Evolutionary conservation across 805 yeast species (phyloP).

Genomic region (Monosporozyma yasuniensis): DNA sequence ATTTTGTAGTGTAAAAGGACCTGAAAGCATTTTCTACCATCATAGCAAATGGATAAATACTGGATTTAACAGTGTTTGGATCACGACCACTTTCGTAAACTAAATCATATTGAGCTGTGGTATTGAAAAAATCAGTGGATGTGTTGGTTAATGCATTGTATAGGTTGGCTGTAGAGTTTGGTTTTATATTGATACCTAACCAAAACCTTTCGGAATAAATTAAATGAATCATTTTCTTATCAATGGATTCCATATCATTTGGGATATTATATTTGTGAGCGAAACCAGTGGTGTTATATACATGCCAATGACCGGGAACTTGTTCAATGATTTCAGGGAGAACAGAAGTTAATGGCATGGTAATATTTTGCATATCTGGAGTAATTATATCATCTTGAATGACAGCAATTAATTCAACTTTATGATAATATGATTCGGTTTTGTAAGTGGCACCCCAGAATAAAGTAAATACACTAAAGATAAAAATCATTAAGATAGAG

Average conservation of each 20-base stretch:
- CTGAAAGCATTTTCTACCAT: conserved; percentile 18
- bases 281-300: conserved; percentile 23
- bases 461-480: conserved; percentile 20
- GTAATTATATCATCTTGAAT: conserved; percentile 4
- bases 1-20: conserved; percentile 4
- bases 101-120: conserved; percentile 28
- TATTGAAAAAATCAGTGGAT: conserved; percentile 14
- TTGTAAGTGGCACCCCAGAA: conserved; percentile 33
- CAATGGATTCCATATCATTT: conserved; percentile 13
- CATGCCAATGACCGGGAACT: conserved; percentile 25
- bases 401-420: conserved; percentile 3
- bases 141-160: conserved; percentile 19
- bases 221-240: conserved; percentile 34
- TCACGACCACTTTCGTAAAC: conserved; percentile 61
- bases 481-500: conserved; percentile 15
- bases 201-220: conserved; percentile 54
- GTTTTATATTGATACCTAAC: conserved; percentile 49
- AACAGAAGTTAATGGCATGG: background rate
- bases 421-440: conserved; percentile 12
- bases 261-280: conserved; percentile 10
- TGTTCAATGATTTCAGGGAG: background rate
- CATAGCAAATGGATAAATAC: conserved; percentile 40
- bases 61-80: conserved; percentile 37
- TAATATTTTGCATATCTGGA: background rate
- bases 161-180: conserved; percentile 36